Evolutionary conservation across 75 land plant genomes (phyloP), one percentile per base, ranked within the genome.

Genomic region (Cunninghamia lanceolata): DNA sequence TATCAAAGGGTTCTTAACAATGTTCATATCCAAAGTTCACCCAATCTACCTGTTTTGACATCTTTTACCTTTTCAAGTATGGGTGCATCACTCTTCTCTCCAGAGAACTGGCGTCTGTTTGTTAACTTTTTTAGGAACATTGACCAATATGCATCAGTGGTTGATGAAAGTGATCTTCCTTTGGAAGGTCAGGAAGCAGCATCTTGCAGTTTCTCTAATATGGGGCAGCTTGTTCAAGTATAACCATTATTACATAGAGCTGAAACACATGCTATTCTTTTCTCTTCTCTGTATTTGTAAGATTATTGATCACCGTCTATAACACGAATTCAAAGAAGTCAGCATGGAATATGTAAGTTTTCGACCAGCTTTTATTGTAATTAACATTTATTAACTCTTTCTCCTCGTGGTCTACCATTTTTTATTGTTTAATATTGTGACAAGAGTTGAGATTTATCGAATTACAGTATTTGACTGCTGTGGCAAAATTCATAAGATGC

Each of bases 31-130:
- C 66, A 82, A 19, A 82, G 88, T 21, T 83, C 82, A 25, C 35
- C 70, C 21, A 21, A 43, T 28, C 47, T 85, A 34, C 71, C 79
- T 4, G 56, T n/a, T 0, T 82, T 93, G 87, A 85, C 90, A 46
- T 84, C 88, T 38, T 96, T 94, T 87, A 96, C 91, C n/a, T 94
- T 94, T 71, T 90, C 91, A 84, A 93, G 96, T 76, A 95, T 96
- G 95, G 93, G 97, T 42, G 94, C 93, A 40, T 63, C 86, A 50
- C 93, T 96, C 85, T 95, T 95, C 87, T 94, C 94, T 30, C 94
- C 94, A 32, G 91, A 94, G 83, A 93, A 95, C 84, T 96, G 93
- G 86, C 94, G 90, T 9, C 34, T 84, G 34, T 96, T 95, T 75
- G 93, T 92, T 3, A 87, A 86, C 81, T 93, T 96, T 59, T 91